Conservation (phyloP, 2,329 filamentous ascomycete species). For the Colletotrichum sp. region DNA sequence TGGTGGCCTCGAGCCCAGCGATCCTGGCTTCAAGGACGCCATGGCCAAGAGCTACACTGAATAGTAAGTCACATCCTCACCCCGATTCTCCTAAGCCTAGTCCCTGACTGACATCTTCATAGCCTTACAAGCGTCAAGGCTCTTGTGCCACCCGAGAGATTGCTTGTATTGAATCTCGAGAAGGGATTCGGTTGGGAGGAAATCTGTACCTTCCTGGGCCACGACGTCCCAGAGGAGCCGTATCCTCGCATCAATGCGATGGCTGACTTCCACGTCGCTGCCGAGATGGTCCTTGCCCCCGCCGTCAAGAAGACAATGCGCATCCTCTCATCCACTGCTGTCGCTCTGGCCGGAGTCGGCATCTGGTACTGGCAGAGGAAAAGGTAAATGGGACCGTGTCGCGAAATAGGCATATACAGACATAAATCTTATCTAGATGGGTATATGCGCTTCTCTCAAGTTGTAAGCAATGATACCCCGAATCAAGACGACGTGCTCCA, state of each 20-base stretch:
- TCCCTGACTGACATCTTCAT: conserved; percentile 12
- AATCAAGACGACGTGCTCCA: no score
- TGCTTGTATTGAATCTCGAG: conserved; percentile 35
- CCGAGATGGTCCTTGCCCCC: conserved; percentile 11
- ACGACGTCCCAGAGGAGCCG: conserved; percentile 30
- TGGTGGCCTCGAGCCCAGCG: background rate
- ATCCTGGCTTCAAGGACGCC: background rate
- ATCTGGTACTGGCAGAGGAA: conserved; percentile 8
- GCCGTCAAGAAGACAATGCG: conserved; percentile 11
- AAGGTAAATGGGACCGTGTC: no score
- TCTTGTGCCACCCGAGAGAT: conserved; percentile 27
- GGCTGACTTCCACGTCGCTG: conserved; percentile 16
- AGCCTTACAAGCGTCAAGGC: conserved; percentile 26
- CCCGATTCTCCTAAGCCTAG: no score
- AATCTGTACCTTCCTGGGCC: conserved; percentile 35
- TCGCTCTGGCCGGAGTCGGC: background rate
- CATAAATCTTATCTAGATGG: no score
- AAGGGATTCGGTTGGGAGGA: conserved; percentile 41
- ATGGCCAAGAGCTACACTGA: conserved; percentile 5
- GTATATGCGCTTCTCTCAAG: no score
- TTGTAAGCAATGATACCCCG: no score
- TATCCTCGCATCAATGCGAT: conserved; percentile 29
- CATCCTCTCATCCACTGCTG: background rate
- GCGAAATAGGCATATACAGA: no score
- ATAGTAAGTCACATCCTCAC: background rate